Conservation (phyloP, 2,329 filamentous ascomycete genomes). For the Aspergillus sojae region DNA sequence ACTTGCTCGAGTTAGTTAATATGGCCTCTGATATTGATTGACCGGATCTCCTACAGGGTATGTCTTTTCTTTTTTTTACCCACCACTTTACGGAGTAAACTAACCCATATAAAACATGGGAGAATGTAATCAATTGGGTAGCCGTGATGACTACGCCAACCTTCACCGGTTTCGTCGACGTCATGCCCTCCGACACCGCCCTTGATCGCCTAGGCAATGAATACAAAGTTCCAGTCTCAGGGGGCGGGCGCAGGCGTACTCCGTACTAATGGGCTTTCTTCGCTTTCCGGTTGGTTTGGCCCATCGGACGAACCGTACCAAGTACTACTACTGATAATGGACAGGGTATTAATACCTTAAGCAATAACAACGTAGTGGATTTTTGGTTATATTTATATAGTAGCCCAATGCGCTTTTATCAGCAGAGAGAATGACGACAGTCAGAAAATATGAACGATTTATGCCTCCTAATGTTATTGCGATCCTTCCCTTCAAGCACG, state of each 20-base stretch:
- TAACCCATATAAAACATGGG: neutral
- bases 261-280: conserved; percentile 13
- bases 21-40: neutral
- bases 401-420: neutral
- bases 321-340: neutral
- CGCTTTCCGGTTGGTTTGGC: conserved; percentile 11
- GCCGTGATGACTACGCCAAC: neutral
- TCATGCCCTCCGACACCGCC: conserved; percentile 14
- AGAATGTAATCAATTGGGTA: conserved; percentile 1
- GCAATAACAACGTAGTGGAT: neutral
- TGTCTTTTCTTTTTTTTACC: neutral
- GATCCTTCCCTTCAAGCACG: neutral
- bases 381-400: neutral
- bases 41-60: neutral
- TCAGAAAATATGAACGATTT: no score
- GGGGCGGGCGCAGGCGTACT: neutral
- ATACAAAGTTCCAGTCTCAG: neutral
- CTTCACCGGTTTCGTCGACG: conserved; percentile 2
- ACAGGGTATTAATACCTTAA: neutral
- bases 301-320: neutral
- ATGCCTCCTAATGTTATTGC: neutral
- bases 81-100: neutral
- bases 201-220: neutral
- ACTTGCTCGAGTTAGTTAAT: neutral
- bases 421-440: neutral